These are phyloP conservation scores for Chamaenerion angustifolium DNA, from an alignment of 345 rosid genomes.

Conservation along the genomic window DNA sequence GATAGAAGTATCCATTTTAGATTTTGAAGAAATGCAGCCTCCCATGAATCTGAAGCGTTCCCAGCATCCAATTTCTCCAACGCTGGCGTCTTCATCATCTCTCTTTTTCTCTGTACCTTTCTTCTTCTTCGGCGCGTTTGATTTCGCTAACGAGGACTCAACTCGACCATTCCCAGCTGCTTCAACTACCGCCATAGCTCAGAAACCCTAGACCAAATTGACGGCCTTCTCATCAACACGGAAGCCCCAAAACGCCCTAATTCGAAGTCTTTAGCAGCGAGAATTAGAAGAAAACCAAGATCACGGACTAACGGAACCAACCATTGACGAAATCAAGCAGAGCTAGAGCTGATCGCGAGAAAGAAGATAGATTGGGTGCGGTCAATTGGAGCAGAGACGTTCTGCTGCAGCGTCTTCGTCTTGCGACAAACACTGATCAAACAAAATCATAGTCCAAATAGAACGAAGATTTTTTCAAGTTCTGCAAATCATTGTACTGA, in stretches of 20 bases:
- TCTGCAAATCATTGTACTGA: no score
- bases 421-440: slow-evolving; percentile 1
- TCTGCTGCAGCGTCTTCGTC: neutral
- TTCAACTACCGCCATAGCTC: no score
- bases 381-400: neutral
- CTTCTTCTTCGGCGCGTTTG: slow-evolving; percentile 18
- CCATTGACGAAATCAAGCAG: neutral
- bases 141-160: slow-evolving; percentile 5
- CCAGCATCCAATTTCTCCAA: slow-evolving; percentile 46
- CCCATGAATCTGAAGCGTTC: slow-evolving; percentile 36
- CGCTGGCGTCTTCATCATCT: neutral
- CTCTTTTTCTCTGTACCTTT: slow-evolving; percentile 23
- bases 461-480: no score
- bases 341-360: neutral
- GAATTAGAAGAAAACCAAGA: no score
- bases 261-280: no score
- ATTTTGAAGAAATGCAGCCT: slow-evolving; percentile 62
- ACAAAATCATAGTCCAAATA: slow-evolving; percentile 6
- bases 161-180: no score
- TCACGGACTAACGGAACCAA: neutral
- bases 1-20: slow-evolving; percentile 66
- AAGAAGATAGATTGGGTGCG: neutral
- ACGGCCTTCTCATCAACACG: no score
- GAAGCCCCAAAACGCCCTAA: no score
- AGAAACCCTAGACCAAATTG: no score